Conservation (phyloP, 108 stramenopile genomes). For the Fragilaria radians region DNA sequence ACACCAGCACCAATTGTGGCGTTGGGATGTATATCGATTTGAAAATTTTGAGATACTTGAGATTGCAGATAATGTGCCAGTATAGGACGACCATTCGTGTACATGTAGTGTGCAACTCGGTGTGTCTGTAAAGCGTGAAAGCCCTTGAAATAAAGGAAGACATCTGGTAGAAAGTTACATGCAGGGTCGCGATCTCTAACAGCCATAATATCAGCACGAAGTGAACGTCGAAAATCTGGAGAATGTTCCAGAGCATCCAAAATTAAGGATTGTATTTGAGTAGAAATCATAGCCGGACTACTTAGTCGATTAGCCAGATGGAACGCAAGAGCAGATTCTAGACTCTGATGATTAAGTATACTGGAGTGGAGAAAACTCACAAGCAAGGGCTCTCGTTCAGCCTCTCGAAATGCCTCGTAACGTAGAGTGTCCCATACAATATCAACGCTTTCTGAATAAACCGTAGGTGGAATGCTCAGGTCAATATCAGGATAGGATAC, state of each 20-base stretch:
- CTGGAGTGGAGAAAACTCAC: conserved; percentile 76
- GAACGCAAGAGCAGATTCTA: conserved; percentile 77
- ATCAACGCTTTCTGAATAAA: conserved; percentile 38
- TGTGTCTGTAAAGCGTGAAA: conserved; percentile 85
- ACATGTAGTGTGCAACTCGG: conserved; percentile 69
- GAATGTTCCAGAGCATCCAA: neutral
- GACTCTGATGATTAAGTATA: conserved; percentile 75
- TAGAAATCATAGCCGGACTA: conserved; percentile 22
- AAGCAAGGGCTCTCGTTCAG: conserved; percentile 70
- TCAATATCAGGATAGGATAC: conserved; percentile 54
- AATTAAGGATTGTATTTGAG: neutral
- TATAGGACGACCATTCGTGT: conserved; percentile 42
- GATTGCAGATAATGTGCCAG: conserved; percentile 77
- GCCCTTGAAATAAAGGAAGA: conserved; percentile 73
- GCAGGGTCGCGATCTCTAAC: neutral
- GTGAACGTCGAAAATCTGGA: neutral
- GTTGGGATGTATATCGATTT: conserved; percentile 86
- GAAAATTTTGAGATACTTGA: conserved; percentile 71
- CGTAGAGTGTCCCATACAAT: conserved; percentile 67
- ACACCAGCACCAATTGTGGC: conserved; percentile 66
- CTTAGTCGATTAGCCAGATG: conserved; percentile 74
- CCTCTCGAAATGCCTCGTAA: conserved; percentile 61
- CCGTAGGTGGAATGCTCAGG: conserved; percentile 41
- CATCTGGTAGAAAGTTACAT: conserved; percentile 34
- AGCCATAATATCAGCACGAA: neutral